Percentiles rank a stretch among this genome's conserved stretches.
phyloP scores from a whole-genome alignment of 495 filamentous ascomycete genomes.

The Podospora sp. region DNA sequence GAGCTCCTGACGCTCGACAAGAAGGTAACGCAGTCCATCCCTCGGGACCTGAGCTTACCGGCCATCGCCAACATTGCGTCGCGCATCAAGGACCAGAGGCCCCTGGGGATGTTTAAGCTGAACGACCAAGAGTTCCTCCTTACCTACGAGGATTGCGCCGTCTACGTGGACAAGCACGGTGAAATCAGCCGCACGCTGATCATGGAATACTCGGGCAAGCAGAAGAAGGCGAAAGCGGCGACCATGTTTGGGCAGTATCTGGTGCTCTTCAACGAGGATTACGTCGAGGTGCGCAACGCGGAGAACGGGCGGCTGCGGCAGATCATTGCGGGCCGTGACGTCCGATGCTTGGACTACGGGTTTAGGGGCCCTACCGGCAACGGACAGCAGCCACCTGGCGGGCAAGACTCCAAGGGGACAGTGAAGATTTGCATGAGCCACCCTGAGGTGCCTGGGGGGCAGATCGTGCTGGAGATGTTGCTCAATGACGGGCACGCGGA shows the following conservation, averaged over 20 bases:
- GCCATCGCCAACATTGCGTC: constrained; percentile 77
- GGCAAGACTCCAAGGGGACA: constrained; percentile 55
- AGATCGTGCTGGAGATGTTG: constrained; percentile 88
- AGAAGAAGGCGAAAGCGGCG: constrained; percentile 69
- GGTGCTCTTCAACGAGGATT: constrained; percentile 81
- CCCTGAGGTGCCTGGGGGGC: constrained; percentile 76
- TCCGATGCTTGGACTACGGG: constrained; percentile 86
- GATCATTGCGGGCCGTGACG: constrained; percentile 88
- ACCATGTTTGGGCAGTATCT: constrained; percentile 84
- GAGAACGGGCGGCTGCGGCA: constrained; percentile 92
- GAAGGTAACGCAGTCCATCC: constrained; percentile 88
- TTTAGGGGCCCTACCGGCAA: constrained; percentile 57
- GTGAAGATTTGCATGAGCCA: constrained; percentile 97
- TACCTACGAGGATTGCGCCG: constrained; percentile 91
- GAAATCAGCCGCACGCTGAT: constrained; percentile 90
- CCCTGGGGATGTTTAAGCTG: constrained; percentile 95
- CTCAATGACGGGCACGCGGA: constrained; percentile 94
- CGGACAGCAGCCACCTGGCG: constrained; percentile 24
- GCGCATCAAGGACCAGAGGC: constrained; percentile 76
- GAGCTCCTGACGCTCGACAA: constrained; percentile 96
- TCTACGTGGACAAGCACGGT: constrained; percentile 97
- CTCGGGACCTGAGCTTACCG: constrained; percentile 71
- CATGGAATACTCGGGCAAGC: constrained; percentile 95
- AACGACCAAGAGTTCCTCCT: constrained; percentile 90
- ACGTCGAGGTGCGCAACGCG: constrained; percentile 94